Conservation (phyloP, 306 rosid genomes). For the Ormosia semicastrata region DNA sequence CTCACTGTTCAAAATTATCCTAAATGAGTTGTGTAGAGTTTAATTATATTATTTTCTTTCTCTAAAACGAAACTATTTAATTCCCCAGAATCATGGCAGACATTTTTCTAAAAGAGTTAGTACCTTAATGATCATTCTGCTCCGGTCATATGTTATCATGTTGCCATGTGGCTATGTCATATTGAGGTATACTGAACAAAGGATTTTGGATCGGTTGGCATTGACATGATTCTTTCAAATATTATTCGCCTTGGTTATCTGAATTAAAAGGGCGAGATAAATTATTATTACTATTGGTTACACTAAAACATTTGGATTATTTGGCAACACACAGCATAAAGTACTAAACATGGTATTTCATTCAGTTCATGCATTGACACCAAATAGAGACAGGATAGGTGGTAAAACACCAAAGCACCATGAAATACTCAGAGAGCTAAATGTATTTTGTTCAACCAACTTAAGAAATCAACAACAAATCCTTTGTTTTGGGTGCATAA, state of each 20-base stretch:
- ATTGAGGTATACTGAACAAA: no score
- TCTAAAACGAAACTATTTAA: not conserved
- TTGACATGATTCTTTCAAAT: not conserved
- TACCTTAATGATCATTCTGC: not conserved
- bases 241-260: not conserved
- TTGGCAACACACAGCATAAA: not conserved
- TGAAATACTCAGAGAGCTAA: not conserved
- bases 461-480: not conserved
- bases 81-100: not conserved
- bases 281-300: not conserved
- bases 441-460: not conserved
- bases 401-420: not conserved
- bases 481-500: not conserved
- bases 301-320: not conserved
- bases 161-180: not conserved
- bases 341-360: not conserved
- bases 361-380: not conserved
- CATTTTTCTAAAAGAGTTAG: not conserved
- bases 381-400: not conserved
- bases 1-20: not conserved
- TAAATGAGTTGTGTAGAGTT: not conserved
- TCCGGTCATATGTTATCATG: not conserved
- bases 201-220: not conserved
- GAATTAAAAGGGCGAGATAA: not conserved
- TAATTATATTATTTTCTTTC: not conserved